Percentiles rank a stretch among this genome's conserved stretches.
Evolutionary conservation across 352 stramenopile genomes (phyloP).

Genomic region (Globisporangium solare): DNA sequence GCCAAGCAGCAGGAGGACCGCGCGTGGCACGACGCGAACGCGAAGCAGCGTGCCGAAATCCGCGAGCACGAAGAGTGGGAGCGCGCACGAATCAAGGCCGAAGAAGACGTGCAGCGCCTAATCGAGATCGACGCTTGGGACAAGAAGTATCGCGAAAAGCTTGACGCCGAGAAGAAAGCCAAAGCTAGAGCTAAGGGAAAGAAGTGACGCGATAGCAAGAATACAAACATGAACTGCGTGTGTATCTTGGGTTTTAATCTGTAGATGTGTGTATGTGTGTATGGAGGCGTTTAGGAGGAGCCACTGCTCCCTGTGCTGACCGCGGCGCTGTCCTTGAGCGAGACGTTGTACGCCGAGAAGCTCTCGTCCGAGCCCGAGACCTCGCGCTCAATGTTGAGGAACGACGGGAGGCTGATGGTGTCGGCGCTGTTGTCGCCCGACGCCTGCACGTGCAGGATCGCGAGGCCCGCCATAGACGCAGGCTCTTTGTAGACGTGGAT

Average conservation of each 20-base stretch:
- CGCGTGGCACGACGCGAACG: slow-evolving; percentile 53
- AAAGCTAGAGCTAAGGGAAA: slow-evolving; percentile 46
- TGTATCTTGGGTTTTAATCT: slow-evolving; percentile 15
- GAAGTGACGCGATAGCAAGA: slow-evolving; percentile 29
- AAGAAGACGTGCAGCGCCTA: slow-evolving; percentile 40
- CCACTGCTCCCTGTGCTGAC: slow-evolving; percentile 14
- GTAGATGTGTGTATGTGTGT: slow-evolving; percentile 10
- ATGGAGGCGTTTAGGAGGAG: slow-evolving; percentile 1
- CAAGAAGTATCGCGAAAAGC: slow-evolving; percentile 44
- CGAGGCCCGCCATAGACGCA: slow-evolving; percentile 44
- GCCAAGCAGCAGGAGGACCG: slow-evolving; percentile 37
- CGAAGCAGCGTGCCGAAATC: slow-evolving; percentile 35
- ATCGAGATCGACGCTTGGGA: slow-evolving; percentile 51
- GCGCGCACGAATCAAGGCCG: slow-evolving; percentile 27
- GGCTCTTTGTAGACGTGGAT: slow-evolving; percentile 87
- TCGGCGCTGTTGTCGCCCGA: slow-evolving; percentile 50
- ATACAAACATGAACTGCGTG: not conserved
- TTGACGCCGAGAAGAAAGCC: slow-evolving; percentile 38
- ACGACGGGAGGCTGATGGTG: slow-evolving; percentile 60
- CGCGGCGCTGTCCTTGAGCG: slow-evolving; percentile 30
- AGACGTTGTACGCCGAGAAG: slow-evolving; percentile 82
- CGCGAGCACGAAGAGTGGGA: slow-evolving; percentile 51
- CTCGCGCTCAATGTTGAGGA: slow-evolving; percentile 70
- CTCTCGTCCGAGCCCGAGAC: slow-evolving; percentile 46
- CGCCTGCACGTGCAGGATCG: slow-evolving; percentile 75